phyloP scores from a whole-genome alignment of 2,329 filamentous ascomycete species.

The Chrysosporium queenslandicum region DNA sequence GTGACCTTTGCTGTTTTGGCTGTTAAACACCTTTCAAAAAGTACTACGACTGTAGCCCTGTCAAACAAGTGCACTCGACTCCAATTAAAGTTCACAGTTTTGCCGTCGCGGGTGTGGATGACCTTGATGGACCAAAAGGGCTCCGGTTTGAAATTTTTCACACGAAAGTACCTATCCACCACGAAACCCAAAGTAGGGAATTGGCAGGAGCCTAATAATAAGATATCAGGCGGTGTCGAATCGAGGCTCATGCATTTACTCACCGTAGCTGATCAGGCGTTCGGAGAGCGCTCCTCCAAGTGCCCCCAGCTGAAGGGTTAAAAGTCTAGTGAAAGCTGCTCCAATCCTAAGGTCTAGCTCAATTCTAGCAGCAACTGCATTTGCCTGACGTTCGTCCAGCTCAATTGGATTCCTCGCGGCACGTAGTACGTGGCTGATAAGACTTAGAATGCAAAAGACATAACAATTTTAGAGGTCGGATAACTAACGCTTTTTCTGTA shows the following conservation, averaged over 20 bases:
- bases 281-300: slow-evolving; percentile 58
- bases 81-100: slow-evolving; percentile 79
- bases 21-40: slow-evolving; percentile 74
- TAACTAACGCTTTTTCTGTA: slow-evolving; percentile 70
- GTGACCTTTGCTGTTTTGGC: slow-evolving; percentile 69
- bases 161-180: slow-evolving; percentile 87
- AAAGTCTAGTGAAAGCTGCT: slow-evolving; percentile 80
- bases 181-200: slow-evolving; percentile 96
- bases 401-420: slow-evolving; percentile 68
- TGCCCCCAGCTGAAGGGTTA: slow-evolving; percentile 65
- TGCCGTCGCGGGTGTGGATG: slow-evolving; percentile 63
- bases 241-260: slow-evolving; percentile 16
- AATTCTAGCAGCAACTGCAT: slow-evolving; percentile 78
- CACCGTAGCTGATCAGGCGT: slow-evolving; percentile 71
- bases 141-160: slow-evolving; percentile 88
- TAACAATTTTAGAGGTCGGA: slow-evolving; percentile 12
- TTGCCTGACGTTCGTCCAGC: slow-evolving; percentile 75
- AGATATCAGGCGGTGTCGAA: slow-evolving; percentile 13
- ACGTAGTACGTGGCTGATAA: slow-evolving; percentile 64
- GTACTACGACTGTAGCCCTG: slow-evolving; percentile 63
- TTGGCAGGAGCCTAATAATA: slow-evolving; percentile 68
- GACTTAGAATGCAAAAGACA: slow-evolving; percentile 5
- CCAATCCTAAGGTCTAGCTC: slow-evolving; percentile 90
- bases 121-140: slow-evolving; percentile 88
- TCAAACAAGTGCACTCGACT: slow-evolving; percentile 76